Conservation (phyloP, 1,284 basidiomycete species). For the Crepidotus sp. region DNA sequence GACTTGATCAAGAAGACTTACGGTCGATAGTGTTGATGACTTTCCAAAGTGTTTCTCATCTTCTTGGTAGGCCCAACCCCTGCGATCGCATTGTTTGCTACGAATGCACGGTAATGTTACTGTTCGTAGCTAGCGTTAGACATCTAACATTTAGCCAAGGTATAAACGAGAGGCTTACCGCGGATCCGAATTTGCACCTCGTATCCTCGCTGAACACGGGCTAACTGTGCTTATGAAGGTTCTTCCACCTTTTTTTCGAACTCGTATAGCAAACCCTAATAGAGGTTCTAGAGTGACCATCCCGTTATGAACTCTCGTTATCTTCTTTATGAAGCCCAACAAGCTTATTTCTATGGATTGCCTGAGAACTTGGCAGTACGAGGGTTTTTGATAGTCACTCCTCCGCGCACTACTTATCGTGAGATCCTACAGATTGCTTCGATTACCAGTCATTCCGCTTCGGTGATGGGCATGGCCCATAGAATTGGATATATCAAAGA, state of each 20-base stretch:
- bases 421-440: slow-evolving; percentile 36
- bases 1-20: slow-evolving; percentile 69
- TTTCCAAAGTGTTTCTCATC: neutral
- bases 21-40: slow-evolving; percentile 27
- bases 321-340: slow-evolving; percentile 81
- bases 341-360: slow-evolving; percentile 74
- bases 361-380: slow-evolving; percentile 56
- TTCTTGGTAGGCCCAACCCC: slow-evolving; percentile 34
- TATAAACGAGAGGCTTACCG: slow-evolving; percentile 78
- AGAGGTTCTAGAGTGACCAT: slow-evolving; percentile 51
- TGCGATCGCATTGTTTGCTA: slow-evolving; percentile 73
- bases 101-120: slow-evolving; percentile 37
- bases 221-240: slow-evolving; percentile 66
- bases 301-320: slow-evolving; percentile 72
- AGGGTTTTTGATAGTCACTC: slow-evolving; percentile 14
- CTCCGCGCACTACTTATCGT: neutral
- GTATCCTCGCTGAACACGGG: slow-evolving; percentile 60
- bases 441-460: slow-evolving; percentile 50
- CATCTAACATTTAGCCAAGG: slow-evolving; percentile 23
- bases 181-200: slow-evolving; percentile 69
- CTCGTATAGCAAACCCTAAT: neutral
- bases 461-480: slow-evolving; percentile 38
- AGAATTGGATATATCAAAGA: slow-evolving; percentile 36
- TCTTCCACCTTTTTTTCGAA: neutral
- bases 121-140: neutral